Base-by-base conservation (phyloP, 768 basidiomycete species). In the Mycena galopus region DNA sequence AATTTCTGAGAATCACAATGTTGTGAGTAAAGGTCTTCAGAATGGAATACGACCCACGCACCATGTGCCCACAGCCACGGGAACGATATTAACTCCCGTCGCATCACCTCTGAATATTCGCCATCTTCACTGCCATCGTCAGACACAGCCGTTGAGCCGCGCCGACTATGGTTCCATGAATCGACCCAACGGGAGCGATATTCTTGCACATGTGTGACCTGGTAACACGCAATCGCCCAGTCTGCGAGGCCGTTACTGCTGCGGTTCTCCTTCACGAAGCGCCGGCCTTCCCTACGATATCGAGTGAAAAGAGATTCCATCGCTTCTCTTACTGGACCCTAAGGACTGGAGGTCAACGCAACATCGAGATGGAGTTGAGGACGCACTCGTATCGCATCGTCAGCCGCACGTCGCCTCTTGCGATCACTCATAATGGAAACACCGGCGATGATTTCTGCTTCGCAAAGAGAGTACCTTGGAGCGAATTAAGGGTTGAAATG, bases 21-120 rank as follows among this genome's bases (percentile, higher is more conserved):
- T n/a, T n/a, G n/a, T n/a, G n/a, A n/a, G n/a, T n/a, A n/a, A n/a
- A n/a, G n/a, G n/a, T n/a, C n/a, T n/a, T n/a, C 23, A n/a, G 10
- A 25, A 14, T 29, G 23, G 17, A 23, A n/a, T 37, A 14, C 0
- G 5, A 37, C 3, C 14, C 30, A 69, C 74, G 51, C 12, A 72
- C 74, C 74, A 3, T 72, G 74, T 0, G 75, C 72, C 74, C 74
- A 75, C 50, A 75, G 39, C 74, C 74, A 75, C 3, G 75, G 75
- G 39, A 73, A 75, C 8, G 75, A 75, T 3, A 73, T 73, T 63
- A 75, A 29, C 11, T 73, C 72, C 32, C 65, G 39, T 37, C 72
- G 55, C n/a, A 42, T 59, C 17, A 75, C 67, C 25, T 70, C 73
- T 3, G 39, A 44, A 27, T 67, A 65, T 25, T 73, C 75, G 11